phyloP scores from a whole-genome alignment of 257 asterid species.

The Cruciata laevipes region DNA sequence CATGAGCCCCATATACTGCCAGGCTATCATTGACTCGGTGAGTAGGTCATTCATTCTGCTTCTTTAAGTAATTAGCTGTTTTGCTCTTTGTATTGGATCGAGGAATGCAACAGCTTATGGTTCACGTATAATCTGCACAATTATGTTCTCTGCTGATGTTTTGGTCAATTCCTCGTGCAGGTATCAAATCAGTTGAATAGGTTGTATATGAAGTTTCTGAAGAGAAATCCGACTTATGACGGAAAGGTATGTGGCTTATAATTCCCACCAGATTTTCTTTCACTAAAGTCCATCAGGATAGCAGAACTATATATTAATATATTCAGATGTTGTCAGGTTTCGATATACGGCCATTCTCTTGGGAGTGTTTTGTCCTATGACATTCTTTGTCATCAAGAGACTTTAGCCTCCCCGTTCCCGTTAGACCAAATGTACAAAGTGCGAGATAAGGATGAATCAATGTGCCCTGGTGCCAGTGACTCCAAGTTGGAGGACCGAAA shows the following conservation, averaged over 20 bases:
- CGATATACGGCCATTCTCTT: slow-evolving; percentile 88
- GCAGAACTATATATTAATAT: background rate
- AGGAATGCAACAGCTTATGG: background rate
- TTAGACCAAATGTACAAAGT: slow-evolving; percentile 79
- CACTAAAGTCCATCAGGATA: background rate
- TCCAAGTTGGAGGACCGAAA: slow-evolving; percentile 29
- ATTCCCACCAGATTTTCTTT: slow-evolving; percentile 17
- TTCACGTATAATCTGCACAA: background rate
- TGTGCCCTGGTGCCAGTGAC: slow-evolving; percentile 19
- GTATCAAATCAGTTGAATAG: slow-evolving; percentile 80
- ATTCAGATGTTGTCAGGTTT: slow-evolving; percentile 47
- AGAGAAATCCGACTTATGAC: slow-evolving; percentile 94
- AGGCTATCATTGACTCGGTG: slow-evolving; percentile 93
- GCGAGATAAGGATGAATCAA: slow-evolving; percentile 27
- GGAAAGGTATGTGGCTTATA: slow-evolving; percentile 63
- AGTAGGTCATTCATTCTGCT: slow-evolving; percentile 1
- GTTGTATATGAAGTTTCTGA: slow-evolving; percentile 77
- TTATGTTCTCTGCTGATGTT: slow-evolving; percentile 9
- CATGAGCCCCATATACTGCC: slow-evolving; percentile 99
- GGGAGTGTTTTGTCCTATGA: slow-evolving; percentile 96
- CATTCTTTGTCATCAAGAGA: slow-evolving; percentile 93
- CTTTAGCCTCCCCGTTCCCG: slow-evolving; percentile 63
- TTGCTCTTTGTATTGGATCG: background rate
- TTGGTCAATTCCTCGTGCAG: slow-evolving; percentile 37
- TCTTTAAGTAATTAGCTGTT: background rate